Base-by-base conservation (phyloP, 1,139 yeast species). In the Spencermartinsiella ligniputridi region DNA sequence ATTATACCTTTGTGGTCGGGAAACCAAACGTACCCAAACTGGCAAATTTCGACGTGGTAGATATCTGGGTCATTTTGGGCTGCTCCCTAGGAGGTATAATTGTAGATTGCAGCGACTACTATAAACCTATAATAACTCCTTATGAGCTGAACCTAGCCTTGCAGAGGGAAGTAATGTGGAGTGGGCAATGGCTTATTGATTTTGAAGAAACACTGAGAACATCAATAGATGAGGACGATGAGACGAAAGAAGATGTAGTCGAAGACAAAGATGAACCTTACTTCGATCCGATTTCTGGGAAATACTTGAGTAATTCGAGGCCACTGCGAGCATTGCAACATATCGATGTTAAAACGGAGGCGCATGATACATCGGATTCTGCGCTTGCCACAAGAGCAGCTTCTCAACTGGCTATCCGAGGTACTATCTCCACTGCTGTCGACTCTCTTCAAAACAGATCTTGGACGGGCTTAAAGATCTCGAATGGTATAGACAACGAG, bases 1-100 rank as follows among this genome's bases (percentile, higher is more conserved):
- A 86, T 54, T 92, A 92, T 60, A 75, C 88, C 57, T 89, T 92
- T 68, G 97, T 90, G 4, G 97, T 92, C 5, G 99, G 99, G 13
- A 94, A 94, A 62, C 97, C 97, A n/a, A 92, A 92, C 59, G 97
- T 92, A 3, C 96, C 98, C 34, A 92, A 92, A 58, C 71, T 92
- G 44, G 98, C 98, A 11, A 92, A 92, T 63, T 92, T 94, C 61
- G 97, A 90, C 52, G 81, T 81, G 17, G 78, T 92, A 15, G 98
- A 92, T 56, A 74, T 86, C 21, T 92, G 98, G 97, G 90, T 95
- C 58, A 78, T 92, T 15, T 67, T 92, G 18, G 98, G 98, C 0
- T 94, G 99, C 64, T 90, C 95, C 13, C 89, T 89, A 55, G 92
- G 95, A 46, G 97, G 98, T 3, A 83, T 92, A 16, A 81, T 92